Evolutionary conservation across 768 basidiomycete species (phyloP), one percentile per base, ranked within the genome.

Genomic region (Pleurotus tuoliensis): DNA sequence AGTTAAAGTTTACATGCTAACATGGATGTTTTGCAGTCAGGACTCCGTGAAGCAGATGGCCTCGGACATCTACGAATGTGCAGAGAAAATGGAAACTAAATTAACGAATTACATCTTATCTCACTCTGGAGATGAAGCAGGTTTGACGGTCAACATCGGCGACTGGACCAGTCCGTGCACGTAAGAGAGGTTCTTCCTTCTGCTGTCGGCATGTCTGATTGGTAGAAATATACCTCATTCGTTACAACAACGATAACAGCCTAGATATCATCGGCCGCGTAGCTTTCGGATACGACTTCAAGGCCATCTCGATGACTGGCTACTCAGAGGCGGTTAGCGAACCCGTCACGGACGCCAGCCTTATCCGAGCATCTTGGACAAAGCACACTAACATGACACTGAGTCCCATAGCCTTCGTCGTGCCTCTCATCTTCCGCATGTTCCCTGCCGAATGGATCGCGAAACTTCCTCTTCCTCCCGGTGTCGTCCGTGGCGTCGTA

Each of bases 241-340:
- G 8, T 34, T 34, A 34, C 30, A 34, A 34, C 7, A 9, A 34
- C 8, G 30, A 34, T 9, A 11, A 4, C 39, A 69, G 67, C 1
- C 62, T 71, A 12, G 67, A 69, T 52, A 66, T 68, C 30, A 66
- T 71, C 27, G 69, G 68, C 4, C 66, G 68, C 43, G 72, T 76
- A 50, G 76, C 64, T 0, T 76, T 77, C 46, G 73, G 70, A n/a
- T 71, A 76, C 63, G 70, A 75, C 60, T 77, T 78, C 61, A 55
- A 58, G 15, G 63, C 63, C 60, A 54, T 54, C 57, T 24, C 47
- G 16, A 39, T n/a, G n/a, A 47, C 54, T 34, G 48, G 38, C 15
- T 38, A 48, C 27, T 8, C 38, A 15, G 43, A 54, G 5, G 18
- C 15, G 4, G 13, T 1, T 45, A 37, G 22, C 41, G 39, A 59